A percentile compares a stretch with the other conserved stretches of the same genome.
Conservation (phyloP, 78 protist genomes). For the Dictyostelium intermedium region DNA sequence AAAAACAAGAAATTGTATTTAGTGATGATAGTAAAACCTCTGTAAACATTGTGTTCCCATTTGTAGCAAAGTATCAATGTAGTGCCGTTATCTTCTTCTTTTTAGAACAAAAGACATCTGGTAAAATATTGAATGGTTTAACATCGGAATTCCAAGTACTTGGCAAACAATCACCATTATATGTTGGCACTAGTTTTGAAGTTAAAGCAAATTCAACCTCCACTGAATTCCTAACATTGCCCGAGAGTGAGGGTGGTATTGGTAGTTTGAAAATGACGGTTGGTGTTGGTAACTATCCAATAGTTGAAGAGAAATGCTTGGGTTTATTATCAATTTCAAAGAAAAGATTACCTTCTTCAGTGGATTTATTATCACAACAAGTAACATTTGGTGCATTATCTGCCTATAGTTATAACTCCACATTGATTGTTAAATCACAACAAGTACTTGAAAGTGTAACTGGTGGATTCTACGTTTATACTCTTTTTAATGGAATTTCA, state of each 20-base stretch:
- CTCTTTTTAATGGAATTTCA: not conserved
- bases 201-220: not conserved
- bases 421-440: slow-evolving; percentile 33
- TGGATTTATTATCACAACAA: slow-evolving; percentile 62
- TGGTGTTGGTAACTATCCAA: slow-evolving; percentile 67
- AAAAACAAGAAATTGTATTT: not conserved
- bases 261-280: slow-evolving; percentile 16
- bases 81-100: not conserved
- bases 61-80: not conserved
- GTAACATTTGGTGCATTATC: slow-evolving; percentile 57
- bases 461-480: not conserved
- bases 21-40: not conserved
- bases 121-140: not conserved
- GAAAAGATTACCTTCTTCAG: slow-evolving; percentile 25
- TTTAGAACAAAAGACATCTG: not conserved
- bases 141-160: not conserved
- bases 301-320: slow-evolving; percentile 14
- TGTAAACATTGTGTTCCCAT: not conserved
- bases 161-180: slow-evolving; percentile 37
- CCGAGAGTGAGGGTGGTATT: slow-evolving; percentile 18
- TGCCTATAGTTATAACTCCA: slow-evolving; percentile 15
- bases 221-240: slow-evolving; percentile 3
- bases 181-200: slow-evolving; percentile 37
- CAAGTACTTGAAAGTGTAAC: slow-evolving; percentile 5
- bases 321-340: not conserved